These are phyloP conservation scores for Echium plantagineum DNA, from an alignment of 257 asterid species.

Conservation along the genomic window DNA sequence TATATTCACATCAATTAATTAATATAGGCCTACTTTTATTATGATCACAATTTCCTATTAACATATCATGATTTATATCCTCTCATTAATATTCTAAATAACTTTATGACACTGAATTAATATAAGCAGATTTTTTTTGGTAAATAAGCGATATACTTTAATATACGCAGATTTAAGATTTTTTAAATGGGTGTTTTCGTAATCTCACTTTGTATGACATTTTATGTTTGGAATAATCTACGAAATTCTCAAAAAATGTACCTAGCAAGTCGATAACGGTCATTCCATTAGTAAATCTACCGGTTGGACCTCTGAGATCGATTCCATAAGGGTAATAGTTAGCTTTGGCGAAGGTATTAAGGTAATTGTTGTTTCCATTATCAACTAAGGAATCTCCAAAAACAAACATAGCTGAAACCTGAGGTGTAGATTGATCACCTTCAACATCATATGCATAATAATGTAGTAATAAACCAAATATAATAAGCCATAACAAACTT, in stretches of 20 bases:
- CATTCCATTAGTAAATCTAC: constrained; percentile 72
- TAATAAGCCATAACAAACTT: not conserved
- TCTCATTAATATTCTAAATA: too few relatives aligned
- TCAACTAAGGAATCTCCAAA: constrained; percentile 88
- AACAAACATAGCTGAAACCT: constrained; percentile 55
- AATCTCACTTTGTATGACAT: too few relatives aligned
- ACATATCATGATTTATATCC: too few relatives aligned
- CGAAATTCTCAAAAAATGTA: not conserved
- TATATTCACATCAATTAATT: too few relatives aligned
- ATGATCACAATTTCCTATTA: too few relatives aligned
- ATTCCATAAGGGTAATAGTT: constrained; percentile 80
- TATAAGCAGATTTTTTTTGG: too few relatives aligned
- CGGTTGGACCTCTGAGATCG: constrained; percentile 54
- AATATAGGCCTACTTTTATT: too few relatives aligned
- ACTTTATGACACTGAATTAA: too few relatives aligned
- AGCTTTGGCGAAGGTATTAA: constrained; percentile 64
- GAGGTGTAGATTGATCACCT: constrained; percentile 23
- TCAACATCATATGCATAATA: not conserved
- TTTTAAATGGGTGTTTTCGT: too few relatives aligned
- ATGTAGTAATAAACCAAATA: not conserved
- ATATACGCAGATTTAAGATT: too few relatives aligned
- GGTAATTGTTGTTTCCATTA: constrained; percentile 73
- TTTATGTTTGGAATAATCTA: not conserved
- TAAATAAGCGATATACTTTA: too few relatives aligned
- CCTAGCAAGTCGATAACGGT: constrained; percentile 64